Conservation (phyloP, 345 rosid species). For the Pistacia atlantica region DNA sequence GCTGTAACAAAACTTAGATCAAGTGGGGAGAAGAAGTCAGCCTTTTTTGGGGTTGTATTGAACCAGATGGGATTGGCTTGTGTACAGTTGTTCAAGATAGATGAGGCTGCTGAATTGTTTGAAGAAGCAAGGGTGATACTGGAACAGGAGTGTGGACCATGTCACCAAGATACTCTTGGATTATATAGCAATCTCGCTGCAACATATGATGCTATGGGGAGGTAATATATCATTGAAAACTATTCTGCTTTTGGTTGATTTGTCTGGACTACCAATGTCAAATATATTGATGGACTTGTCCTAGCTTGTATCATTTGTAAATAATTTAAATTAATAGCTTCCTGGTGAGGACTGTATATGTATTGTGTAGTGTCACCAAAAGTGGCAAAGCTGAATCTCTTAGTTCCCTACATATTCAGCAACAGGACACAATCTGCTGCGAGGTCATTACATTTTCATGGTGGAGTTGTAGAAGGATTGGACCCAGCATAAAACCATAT, state of each 20-base stretch:
- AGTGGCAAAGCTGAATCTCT: neutral
- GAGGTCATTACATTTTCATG: neutral
- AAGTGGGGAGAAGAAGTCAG: constrained; percentile 91
- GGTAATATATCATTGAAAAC: constrained; percentile 48
- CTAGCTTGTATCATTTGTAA: constrained; percentile 7
- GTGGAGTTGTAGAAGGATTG: neutral
- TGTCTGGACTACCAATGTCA: neutral
- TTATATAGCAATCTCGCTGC: constrained; percentile 98
- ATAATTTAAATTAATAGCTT: neutral
- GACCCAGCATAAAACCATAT: neutral
- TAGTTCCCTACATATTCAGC: neutral
- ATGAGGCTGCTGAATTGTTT: constrained; percentile 91
- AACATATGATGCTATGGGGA: constrained; percentile 99
- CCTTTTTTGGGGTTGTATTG: constrained; percentile 94
- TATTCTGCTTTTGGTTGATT: neutral
- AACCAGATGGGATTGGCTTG: constrained; percentile 99
- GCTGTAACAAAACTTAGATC: constrained; percentile 83
- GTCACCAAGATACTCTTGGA: constrained; percentile 97
- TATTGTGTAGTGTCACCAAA: neutral
- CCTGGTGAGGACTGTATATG: constrained; percentile 3
- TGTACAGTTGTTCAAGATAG: constrained; percentile 94
- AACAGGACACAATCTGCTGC: constrained; percentile 3
- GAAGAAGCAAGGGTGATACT: constrained; percentile 90
- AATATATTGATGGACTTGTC: neutral
- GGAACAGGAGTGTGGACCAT: constrained; percentile 91